A percentile compares a stretch with the other conserved stretches of the same genome.
These are phyloP conservation scores for Penicillium expansum DNA, from an alignment of 2,329 filamentous ascomycete species.

Conservation along the genomic window DNA sequence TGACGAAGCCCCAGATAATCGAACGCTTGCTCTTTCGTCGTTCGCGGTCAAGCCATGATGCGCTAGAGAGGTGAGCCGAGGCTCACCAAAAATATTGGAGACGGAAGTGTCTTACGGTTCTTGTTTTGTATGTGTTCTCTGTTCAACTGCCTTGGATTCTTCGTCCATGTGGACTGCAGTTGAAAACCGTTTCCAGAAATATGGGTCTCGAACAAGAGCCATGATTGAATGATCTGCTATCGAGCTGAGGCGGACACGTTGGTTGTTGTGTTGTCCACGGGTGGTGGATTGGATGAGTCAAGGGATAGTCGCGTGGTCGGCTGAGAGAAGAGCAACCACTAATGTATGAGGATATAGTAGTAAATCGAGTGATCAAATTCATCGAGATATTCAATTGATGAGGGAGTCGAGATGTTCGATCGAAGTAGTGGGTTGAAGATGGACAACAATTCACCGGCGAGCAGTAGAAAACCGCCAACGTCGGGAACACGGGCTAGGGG, in stretches of 20 bases:
- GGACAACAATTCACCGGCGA: neutral
- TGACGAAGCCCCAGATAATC: constrained; percentile 43
- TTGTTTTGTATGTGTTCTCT: neutral
- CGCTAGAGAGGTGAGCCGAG: constrained; percentile 36
- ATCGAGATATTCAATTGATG: neutral
- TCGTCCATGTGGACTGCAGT: constrained; percentile 57
- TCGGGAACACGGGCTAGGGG: constrained; percentile 3
- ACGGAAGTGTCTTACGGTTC: constrained; percentile 11
- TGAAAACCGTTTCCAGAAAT: constrained; percentile 61
- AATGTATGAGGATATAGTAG: neutral
- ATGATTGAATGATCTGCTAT: constrained; percentile 29
- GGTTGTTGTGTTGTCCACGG: neutral
- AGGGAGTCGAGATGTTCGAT: neutral
- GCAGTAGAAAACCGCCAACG: neutral
- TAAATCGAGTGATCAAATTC: neutral
- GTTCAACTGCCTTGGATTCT: constrained; percentile 34
- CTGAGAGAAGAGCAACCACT: neutral
- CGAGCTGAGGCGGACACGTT: neutral
- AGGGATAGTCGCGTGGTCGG: neutral
- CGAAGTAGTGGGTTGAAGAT: neutral
- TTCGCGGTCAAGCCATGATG: constrained; percentile 55
- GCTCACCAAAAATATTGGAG: constrained; percentile 19
- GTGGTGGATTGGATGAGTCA: neutral
- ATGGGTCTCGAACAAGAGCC: constrained; percentile 55
- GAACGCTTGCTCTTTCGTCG: constrained; percentile 49